Evolutionary conservation across 2,329 filamentous ascomycete genomes (phyloP).

Genomic region (Colletotrichum sublineola): DNA sequence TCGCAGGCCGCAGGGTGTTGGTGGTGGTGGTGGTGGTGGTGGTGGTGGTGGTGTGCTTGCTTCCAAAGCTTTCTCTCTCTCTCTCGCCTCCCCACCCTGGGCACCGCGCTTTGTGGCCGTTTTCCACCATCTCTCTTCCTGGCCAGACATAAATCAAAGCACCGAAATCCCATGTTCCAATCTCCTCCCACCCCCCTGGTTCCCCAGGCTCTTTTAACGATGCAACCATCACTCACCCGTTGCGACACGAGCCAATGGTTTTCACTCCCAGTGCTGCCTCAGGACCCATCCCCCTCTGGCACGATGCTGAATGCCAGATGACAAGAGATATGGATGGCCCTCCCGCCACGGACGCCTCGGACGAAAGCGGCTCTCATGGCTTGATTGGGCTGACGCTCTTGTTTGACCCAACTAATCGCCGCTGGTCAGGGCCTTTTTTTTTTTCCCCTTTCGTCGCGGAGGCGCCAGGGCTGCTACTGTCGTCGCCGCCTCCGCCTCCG

Average conservation of each 20-base stretch:
- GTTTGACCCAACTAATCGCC: background rate
- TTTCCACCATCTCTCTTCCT: constrained; percentile 23
- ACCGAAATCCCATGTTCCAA: constrained; percentile 18
- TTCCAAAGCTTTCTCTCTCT: background rate
- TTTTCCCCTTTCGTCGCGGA: background rate
- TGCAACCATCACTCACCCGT: constrained; percentile 3
- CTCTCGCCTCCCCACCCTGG: background rate
- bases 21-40: background rate
- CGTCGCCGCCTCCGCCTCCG: no score
- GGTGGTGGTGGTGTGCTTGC: background rate
- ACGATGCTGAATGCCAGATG: constrained; percentile 7
- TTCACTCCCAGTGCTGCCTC: constrained; percentile 4
- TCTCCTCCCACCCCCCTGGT: constrained; percentile 3
- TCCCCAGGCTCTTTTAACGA: background rate
- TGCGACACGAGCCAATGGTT: constrained; percentile 8
- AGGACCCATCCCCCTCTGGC: background rate
- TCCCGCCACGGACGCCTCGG: constrained; percentile 30
- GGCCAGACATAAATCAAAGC: background rate
- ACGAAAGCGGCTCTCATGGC: constrained; percentile 30
- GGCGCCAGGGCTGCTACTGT: background rate
- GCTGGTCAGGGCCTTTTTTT: background rate
- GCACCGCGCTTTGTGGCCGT: background rate
- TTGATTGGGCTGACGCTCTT: constrained; percentile 14
- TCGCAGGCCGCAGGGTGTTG: background rate
- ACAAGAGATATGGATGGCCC: constrained; percentile 3